Base-by-base conservation (phyloP, 768 basidiomycete genomes). In the Serendipita indica region DNA sequence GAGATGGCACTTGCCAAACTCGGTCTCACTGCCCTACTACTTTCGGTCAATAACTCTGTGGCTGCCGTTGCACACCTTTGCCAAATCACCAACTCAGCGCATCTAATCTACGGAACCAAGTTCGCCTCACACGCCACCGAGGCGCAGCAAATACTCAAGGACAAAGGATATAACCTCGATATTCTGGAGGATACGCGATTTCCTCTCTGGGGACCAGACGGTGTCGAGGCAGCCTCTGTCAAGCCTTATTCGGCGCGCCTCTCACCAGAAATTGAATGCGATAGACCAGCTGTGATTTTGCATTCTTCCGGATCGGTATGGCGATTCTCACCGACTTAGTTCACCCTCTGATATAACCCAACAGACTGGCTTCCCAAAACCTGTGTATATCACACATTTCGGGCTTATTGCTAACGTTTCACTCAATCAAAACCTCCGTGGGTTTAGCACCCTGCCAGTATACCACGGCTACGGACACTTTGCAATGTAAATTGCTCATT, bases 31-130 rank as follows among this genome's bases (percentile, higher is more conserved):
- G 63, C 73, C 13, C 66, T 75, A 12, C 64, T 75, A 1, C 60
- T 75, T 13, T 74, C 73, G 5, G 69, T 72, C 58, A 77, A 76
- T 68, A 77, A 77, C 65, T 75, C 74, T 0, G 64, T 72, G 0
- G 68, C 74, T 1, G 77, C 76, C 6, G 66, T 77, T 28, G 74
- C 73, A 0, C 73, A 76, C 65, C 66, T 78, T 33, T 68, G 67
- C 64, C 68, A 70, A 27, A 60, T 68, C 16, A 75, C 73, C 14
- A 66, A 71, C 10, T 61, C 71, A 0, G 63, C 69, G 1, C 71
- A 73, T 60, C 64, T 78, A 32, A 71, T 78, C 59, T 74, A 71
- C 59, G 70, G 72, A 7, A 62, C 66, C 18, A 72, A 70, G 62
- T 75, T 69, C 64, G 64, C 61, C 28, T 46, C 65, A 25, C 68